Evolutionary conservation across 148 eudicot genomes (phyloP).

Genomic region (Agrostemma githago): DNA sequence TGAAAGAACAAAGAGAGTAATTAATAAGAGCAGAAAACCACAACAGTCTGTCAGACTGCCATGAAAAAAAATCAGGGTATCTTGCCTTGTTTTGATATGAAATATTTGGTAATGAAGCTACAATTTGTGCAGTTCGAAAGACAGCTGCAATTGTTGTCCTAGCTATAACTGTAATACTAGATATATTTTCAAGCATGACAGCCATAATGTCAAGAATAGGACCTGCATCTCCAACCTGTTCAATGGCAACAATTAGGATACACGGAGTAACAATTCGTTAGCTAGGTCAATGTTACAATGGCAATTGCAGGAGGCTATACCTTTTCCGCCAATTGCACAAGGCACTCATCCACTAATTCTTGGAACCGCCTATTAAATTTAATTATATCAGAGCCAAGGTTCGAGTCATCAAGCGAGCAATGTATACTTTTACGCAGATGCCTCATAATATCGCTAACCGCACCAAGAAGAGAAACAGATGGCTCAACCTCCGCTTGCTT

Average conservation of each 20-base stretch:
- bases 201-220: conserved; percentile 94
- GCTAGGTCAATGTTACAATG: not conserved
- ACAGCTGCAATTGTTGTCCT: conserved; percentile 82
- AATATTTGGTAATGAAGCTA: conserved; percentile 77
- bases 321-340: conserved; percentile 62
- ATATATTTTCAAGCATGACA: conserved; percentile 75
- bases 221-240: conserved; percentile 98
- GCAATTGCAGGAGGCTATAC: conserved; percentile 30
- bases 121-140: conserved; percentile 86
- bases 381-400: conserved; percentile 57
- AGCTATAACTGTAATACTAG: conserved; percentile 65
- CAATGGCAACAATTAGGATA: not conserved
- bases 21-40: not conserved
- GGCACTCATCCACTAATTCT: conserved; percentile 76
- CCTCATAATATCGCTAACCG: conserved; percentile 81
- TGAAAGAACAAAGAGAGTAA: not conserved
- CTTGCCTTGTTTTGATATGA: conserved; percentile 75
- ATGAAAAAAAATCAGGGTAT: not conserved
- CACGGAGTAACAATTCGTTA: not conserved
- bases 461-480: conserved; percentile 75
- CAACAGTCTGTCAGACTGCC: not conserved
- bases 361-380: conserved; percentile 64
- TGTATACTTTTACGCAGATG: conserved; percentile 94
- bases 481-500: conserved; percentile 52
- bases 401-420: conserved; percentile 61